A percentile compares a stretch with the other conserved stretches of the same genome.
These are phyloP conservation scores for Populus simonii DNA, from an alignment of 345 rosid species.

Conservation along the genomic window DNA sequence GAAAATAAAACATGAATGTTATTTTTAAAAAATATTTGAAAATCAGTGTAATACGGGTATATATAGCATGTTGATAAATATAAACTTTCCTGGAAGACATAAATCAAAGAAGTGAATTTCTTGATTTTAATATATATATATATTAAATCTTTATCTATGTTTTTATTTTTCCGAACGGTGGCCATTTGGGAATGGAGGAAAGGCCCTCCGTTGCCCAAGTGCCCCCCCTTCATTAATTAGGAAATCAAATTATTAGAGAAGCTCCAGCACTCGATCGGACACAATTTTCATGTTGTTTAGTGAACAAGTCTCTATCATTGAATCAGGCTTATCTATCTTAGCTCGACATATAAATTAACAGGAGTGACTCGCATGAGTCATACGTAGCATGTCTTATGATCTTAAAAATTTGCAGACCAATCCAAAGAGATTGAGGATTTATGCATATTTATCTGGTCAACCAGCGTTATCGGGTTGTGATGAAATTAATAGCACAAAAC, in stretches of 20 bases:
- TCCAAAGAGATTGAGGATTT: constrained; percentile 2
- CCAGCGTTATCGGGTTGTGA: neutral
- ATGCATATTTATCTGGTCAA: constrained; percentile 14
- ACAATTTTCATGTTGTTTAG: neutral
- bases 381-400: constrained; percentile 43
- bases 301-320: constrained; percentile 9
- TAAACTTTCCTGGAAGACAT: no score
- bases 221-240: neutral
- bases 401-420: constrained; percentile 21
- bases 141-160: no score
- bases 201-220: neutral
- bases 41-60: no score
- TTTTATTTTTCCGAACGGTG: no score
- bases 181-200: neutral
- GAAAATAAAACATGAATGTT: no score
- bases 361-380: constrained; percentile 27
- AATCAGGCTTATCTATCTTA: neutral
- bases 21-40: no score
- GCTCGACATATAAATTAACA: neutral
- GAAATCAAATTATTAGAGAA: constrained; percentile 10
- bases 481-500: neutral
- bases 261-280: neutral
- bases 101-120: no score
- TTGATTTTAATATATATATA: no score
- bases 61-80: no score